These are phyloP conservation scores for Fonsecaea erecta DNA, from an alignment of 2,329 filamentous ascomycete genomes.

Conservation along the genomic window DNA sequence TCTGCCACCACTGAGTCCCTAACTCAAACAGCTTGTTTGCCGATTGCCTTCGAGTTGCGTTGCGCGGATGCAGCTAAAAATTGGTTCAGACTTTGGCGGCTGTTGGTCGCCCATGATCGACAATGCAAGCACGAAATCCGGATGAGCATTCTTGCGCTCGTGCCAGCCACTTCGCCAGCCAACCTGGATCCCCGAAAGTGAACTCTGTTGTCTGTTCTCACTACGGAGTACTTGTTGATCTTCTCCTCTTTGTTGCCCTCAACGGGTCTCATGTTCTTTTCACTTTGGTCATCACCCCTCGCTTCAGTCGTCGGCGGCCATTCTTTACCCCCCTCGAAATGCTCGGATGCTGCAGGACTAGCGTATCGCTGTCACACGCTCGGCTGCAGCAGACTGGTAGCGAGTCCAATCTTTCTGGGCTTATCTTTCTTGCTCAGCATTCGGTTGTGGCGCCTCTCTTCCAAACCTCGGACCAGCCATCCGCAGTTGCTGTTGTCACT, in stretches of 20 bases:
- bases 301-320: neutral
- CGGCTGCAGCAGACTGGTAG: neutral
- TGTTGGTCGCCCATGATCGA: neutral
- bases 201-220: neutral
- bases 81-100: neutral
- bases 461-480: neutral
- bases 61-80: neutral
- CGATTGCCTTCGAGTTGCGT: neutral
- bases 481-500: neutral
- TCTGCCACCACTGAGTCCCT: too few relatives aligned
- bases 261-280: neutral
- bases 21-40: neutral
- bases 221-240: neutral
- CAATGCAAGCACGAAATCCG: neutral
- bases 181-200: neutral
- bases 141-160: neutral
- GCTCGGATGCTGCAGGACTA: constrained; percentile 2
- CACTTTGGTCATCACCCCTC: neutral
- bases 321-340: neutral
- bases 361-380: neutral
- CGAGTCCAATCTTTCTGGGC: neutral
- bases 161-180: neutral
- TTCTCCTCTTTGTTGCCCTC: neutral
- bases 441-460: neutral
- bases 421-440: neutral